Conservation (phyloP, 1,284 basidiomycete genomes). For the Ustilago sp. region DNA sequence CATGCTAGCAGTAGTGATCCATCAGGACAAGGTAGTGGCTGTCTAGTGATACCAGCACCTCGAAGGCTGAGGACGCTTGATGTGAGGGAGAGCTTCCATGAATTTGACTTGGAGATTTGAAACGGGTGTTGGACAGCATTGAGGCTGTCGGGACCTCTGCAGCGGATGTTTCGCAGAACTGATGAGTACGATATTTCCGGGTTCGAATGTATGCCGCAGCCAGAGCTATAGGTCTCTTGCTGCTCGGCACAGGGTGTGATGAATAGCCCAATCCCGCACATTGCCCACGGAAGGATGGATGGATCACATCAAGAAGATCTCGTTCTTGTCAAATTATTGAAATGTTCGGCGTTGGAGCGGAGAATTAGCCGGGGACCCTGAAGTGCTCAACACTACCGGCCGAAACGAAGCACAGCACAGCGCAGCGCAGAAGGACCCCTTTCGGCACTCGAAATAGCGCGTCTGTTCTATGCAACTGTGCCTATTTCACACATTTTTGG, state of each 20-base stretch:
- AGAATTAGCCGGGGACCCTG: constrained; percentile 15
- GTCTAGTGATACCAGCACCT: constrained; percentile 45
- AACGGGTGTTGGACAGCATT: constrained; percentile 21
- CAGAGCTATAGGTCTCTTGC: neutral
- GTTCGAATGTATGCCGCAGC: neutral
- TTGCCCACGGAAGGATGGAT: neutral
- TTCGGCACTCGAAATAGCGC: constrained; percentile 2
- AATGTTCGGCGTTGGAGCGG: constrained; percentile 21
- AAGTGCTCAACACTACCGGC: constrained; percentile 10
- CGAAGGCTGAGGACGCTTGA: constrained; percentile 62
- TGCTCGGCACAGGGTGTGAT: constrained; percentile 13
- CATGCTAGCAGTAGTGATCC: constrained; percentile 48
- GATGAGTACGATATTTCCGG: constrained; percentile 8
- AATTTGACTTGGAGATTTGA: neutral
- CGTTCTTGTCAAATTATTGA: constrained; percentile 3
- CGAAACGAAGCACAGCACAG: constrained; percentile 1
- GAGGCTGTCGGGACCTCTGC: constrained; percentile 27
- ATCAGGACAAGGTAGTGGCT: constrained; percentile 45
- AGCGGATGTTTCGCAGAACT: constrained; percentile 24
- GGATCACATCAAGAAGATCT: neutral
- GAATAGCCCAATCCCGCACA: constrained; percentile 44
- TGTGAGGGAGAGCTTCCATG: constrained; percentile 30
- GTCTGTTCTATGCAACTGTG: constrained; percentile 5
- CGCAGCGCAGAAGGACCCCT: neutral
- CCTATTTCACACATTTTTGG: constrained; percentile 9